Base-by-base conservation (phyloP, 306 rosid species). In the Notholithocarpus densiflorus region DNA sequence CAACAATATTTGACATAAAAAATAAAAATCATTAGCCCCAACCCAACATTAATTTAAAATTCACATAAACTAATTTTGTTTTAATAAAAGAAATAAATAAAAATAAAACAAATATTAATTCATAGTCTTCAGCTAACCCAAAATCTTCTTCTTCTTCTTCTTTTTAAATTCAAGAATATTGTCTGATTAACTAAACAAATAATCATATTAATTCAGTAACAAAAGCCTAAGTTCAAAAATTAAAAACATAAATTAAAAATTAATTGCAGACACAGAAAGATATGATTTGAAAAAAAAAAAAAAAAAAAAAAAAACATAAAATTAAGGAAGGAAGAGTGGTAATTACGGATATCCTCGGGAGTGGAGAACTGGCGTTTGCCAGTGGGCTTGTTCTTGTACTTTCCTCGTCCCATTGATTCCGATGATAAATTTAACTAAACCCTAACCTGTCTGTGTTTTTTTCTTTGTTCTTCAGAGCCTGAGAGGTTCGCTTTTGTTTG, bases 351-450 rank as follows among this genome's bases (percentile, higher is more conserved):
- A 69, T 94, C 97, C 75, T 94, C 98, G 3, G 88, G 91, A 37
- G 89, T 90, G 60, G 98, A 94, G 83, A 91, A 94, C 78, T 92
- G 89, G 87, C 98, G 98, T 71, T 89, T 96, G 11, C 98, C 98
- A 37, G 97, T 94, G 80, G 98, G 97, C 89, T 94, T 90, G 88
- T 85, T 79, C 91, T 92, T 94, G 95, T 75, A 92, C 89, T 89
- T 92, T 81, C 98, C 98, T 77, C 98, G 87, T 74, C 92, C 97
- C 98, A 94, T 94, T 69, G 75, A 40, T 40, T 40, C 45, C 45
- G 45, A 40, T 40, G 45, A 40, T 40, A 40, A 40, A 40, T 7
- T 40, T 40, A 8, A 40, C 45, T 40, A 40, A 40, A 40, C 45
- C 45, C 45, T 40, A 40, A 40, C 45, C 45, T 40, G 11, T 77